Evolutionary conservation across 495 filamentous ascomycete genomes (phyloP).

Genomic region (Glonium stellatum): DNA sequence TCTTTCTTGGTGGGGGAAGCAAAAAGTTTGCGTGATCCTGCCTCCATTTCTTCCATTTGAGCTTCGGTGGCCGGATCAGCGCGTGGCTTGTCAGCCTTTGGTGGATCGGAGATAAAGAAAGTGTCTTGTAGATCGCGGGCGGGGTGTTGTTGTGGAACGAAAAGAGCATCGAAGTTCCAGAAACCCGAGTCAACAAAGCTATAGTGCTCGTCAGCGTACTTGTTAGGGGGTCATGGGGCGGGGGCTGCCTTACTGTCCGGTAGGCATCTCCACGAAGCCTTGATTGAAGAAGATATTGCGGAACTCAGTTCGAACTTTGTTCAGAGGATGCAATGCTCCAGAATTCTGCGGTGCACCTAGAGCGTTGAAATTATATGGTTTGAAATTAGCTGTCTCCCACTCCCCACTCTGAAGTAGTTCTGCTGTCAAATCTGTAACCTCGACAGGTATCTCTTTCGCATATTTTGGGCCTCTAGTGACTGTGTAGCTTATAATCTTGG

Average conservation of each 20-base stretch:
- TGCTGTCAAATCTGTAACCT: constrained; percentile 89
- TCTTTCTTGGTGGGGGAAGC: constrained; percentile 34
- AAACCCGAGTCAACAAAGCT: constrained; percentile 92
- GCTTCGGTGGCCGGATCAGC: constrained; percentile 51
- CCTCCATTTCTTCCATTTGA: constrained; percentile 36
- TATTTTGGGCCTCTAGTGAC: constrained; percentile 82
- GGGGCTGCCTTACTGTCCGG: constrained; percentile 44
- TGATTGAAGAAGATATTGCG: constrained; percentile 95
- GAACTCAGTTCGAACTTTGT: constrained; percentile 91
- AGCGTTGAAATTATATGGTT: constrained; percentile 96
- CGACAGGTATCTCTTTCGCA: constrained; percentile 74
- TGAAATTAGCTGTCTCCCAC: constrained; percentile 83
- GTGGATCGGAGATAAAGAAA: constrained; percentile 92
- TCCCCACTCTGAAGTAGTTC: constrained; percentile 79
- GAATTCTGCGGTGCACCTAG: constrained; percentile 69
- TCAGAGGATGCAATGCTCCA: constrained; percentile 90
- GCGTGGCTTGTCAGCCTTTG: constrained; percentile 65
- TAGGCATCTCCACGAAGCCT: constrained; percentile 81
- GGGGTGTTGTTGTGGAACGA: constrained; percentile 95
- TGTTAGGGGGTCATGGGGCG: not conserved
- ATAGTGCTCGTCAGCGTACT: constrained; percentile 6
- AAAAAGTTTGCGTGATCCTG: constrained; percentile 28
- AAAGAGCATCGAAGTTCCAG: constrained; percentile 98
- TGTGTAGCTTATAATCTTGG: constrained; percentile 79
- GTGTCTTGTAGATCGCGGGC: constrained; percentile 95